A percentile compares a stretch with the other conserved stretches of the same genome.
Evolutionary conservation across 176 grass and related monocot genomes (phyloP).

Genomic region (Rhipidocladum racemiflorum): DNA sequence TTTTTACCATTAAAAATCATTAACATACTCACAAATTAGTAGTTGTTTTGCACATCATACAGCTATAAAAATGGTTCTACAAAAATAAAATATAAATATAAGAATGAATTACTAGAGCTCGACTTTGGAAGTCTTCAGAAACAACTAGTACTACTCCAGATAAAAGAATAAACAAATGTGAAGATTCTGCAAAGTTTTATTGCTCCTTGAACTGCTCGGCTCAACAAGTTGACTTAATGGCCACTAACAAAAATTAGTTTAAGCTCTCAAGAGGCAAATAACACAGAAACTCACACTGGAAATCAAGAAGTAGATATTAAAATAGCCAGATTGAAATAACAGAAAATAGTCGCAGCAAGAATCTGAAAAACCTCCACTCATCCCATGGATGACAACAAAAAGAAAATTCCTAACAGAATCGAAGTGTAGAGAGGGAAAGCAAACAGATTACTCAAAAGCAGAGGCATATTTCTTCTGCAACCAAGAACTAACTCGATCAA

Average conservation of each 20-base stretch:
- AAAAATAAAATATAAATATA: background rate
- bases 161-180: conserved; percentile 18
- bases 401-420: background rate
- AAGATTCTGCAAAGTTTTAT: conserved; percentile 42
- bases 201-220: conserved; percentile 43
- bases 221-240: conserved; percentile 45
- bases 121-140: conserved; percentile 24
- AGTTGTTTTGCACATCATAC: conserved; percentile 11
- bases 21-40: background rate
- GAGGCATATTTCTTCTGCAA: conserved; percentile 3
- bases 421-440: background rate
- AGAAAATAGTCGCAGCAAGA: conserved; percentile 1
- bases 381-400: background rate
- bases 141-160: conserved; percentile 28
- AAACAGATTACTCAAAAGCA: conserved; percentile 19
- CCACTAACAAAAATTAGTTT: conserved; percentile 29
- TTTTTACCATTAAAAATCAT: conserved; percentile 20
- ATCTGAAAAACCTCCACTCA: background rate
- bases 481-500: conserved; percentile 21
- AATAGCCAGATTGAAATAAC: conserved; percentile 8
- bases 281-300: conserved; percentile 43
- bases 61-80: conserved; percentile 13
- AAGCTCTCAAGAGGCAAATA: conserved; percentile 14
- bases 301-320: background rate
- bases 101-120: background rate